Evolutionary conservation across 306 rosid species (phyloP), one percentile per base, ranked within the genome.

Genomic region (Begonia fuchsioides): DNA sequence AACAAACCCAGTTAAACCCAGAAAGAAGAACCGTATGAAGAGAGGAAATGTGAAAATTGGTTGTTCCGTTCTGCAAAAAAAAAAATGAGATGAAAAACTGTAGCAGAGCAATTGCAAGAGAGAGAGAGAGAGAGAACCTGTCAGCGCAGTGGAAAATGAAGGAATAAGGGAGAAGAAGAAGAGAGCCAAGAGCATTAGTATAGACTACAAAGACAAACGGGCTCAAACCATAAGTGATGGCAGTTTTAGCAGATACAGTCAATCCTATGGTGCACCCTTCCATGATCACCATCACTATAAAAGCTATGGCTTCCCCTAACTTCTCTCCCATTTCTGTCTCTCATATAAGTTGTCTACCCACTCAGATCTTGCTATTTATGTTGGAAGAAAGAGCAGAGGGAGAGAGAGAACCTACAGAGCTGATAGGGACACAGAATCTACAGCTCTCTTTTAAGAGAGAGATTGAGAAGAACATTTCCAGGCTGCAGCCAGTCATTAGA

Each of bases 1-100:
- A 12, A 47, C 69, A 13, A 60, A 85, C 94, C 93, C 96, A 15
- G 69, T 77, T n/a, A 87, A 63, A 50, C 93, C 87, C 48, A 87
- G 53, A 35, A 80, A 52, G 85, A 80, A 61, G 70, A 81, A 59
- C 38, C 83, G 56, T 59, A 66, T 32, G 49, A 87, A 68, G 62
- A 80, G 68, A 63, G 73, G 50, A 35, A 69, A 63, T 63, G 70
- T 72, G 60, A 80, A 71, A 61, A 72, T 8, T 61, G 80, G 64
- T 43, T 17, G 48, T 60, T 75, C 69, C 57, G 51, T 60, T 64
- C 76, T 76, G 59, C 50, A 60, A 3, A 19, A 57, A 6, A 13
- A 39, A 41, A 35, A 14, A 15, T 20, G 38, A 50, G 20, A 69
- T 12, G 43, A 47, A 53, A 3, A 15, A 26, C 14, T 47, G 47